Conservation (phyloP, 345 rosid genomes). For the Lepidium africanum region DNA sequence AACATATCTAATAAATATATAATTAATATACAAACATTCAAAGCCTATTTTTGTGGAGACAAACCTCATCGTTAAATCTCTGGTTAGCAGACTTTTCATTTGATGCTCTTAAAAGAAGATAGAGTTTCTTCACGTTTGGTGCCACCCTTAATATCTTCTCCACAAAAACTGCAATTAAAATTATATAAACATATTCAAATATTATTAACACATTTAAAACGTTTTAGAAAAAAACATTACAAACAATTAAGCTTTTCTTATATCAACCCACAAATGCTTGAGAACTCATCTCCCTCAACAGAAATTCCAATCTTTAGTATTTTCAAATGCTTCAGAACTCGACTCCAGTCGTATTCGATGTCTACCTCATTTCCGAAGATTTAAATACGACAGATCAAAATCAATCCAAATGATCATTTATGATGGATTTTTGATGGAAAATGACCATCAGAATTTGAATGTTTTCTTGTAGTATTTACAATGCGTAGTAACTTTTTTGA, state of each 20-base stretch:
- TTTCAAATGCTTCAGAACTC: not conserved
- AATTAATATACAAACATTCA: no score
- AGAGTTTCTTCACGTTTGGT: slow-evolving; percentile 73
- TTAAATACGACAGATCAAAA: no score
- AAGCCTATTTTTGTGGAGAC: not conserved
- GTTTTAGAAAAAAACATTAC: no score
- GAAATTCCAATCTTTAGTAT: not conserved
- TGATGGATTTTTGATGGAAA: no score
- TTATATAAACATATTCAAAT: not conserved
- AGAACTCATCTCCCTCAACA: not conserved
- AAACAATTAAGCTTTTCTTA: not conserved
- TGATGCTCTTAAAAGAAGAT: slow-evolving; percentile 67
- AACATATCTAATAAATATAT: no score
- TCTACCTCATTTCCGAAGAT: no score
- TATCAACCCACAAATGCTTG: not conserved
- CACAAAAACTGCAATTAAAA: slow-evolving; percentile 47
- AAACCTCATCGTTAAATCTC: slow-evolving; percentile 68
- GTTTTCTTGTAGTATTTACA: not conserved
- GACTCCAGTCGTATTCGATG: no score
- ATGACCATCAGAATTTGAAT: no score
- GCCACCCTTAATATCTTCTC: slow-evolving; percentile 79
- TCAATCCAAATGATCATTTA: no score
- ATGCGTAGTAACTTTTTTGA: not conserved
- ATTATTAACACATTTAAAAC: not conserved
- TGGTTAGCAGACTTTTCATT: slow-evolving; percentile 50